Base-by-base conservation (phyloP, 371 early-diverging fungal species). In the Mortierella sp. region DNA sequence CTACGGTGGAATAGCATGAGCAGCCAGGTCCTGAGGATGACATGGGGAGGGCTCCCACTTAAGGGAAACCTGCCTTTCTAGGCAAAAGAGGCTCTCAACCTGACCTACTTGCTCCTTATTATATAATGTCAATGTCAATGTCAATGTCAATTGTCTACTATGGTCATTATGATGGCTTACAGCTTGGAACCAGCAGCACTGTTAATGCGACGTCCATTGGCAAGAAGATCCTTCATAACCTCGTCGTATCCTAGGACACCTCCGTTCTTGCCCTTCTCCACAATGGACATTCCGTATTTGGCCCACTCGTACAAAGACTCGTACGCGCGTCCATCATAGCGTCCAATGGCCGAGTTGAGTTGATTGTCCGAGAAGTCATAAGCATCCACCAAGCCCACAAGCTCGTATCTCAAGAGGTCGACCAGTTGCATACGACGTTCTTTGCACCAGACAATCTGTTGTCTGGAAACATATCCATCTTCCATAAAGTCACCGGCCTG, bases 281-380 rank as follows among this genome's bases (percentile, higher is more conserved):
- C 28, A 25, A 76, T 47, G 50, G 54, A 46, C 77, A 76, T 76
- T 34, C 77, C 77, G 29, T 76, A 76, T 39, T 76, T 76, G 43
- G 90, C 92, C 88, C 88, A 85, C 68, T 87, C 68, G 39, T 86
- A 78, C 72, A 90, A 82, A 52, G 85, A 74, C 67, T 92, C 91
- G 77, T 95, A 95, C 2, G 91, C 89, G 43, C 85, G 82, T 46
- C 94, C 94, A 60, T 92, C 93, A 51, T 81, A 86, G 13, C 90
- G 81, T 21, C 92, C 94, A 13, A 94, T 73, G 6, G 92, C 90
- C 29, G 90, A 89, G 63, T 91, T 86, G 41, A 94, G 85, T 41
- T 81, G 82, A 65, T 88, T 85, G 50, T 94, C 94, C n/a, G 92
- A 85, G 21, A 93, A 65, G 43, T 88, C 90, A 71, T 90, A 91